A percentile compares a stretch with the other conserved stretches of the same genome.
Evolutionary conservation across 768 basidiomycete genomes (phyloP).

Genomic region (Atractiella rhizophila): DNA sequence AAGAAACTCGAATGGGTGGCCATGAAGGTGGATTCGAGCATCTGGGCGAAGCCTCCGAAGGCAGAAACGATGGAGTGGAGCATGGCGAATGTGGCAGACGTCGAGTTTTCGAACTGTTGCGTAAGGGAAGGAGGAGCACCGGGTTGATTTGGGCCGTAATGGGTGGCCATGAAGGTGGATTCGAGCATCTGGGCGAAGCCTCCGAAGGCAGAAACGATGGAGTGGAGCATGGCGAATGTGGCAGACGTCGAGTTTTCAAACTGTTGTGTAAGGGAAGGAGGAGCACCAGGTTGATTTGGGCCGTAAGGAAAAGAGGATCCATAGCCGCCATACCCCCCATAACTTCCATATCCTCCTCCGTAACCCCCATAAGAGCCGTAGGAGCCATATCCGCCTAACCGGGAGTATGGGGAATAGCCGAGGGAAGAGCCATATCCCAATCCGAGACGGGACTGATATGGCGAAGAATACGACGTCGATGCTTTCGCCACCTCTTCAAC

Average conservation of each 20-base stretch:
- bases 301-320: slow-evolving; percentile 1
- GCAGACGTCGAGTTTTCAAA: slow-evolving; percentile 72
- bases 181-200: slow-evolving; percentile 95
- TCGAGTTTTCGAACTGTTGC: slow-evolving; percentile 65
- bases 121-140: slow-evolving; percentile 37
- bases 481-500: background rate
- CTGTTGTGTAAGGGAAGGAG: slow-evolving; percentile 39
- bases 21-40: slow-evolving; percentile 94
- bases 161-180: slow-evolving; percentile 37
- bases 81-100: slow-evolving; percentile 73
- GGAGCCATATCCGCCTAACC: slow-evolving; percentile 25
- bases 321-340: slow-evolving; percentile 3
- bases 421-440: slow-evolving; percentile 12
- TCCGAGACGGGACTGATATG: no score
- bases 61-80: slow-evolving; percentile 88
- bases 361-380: slow-evolving; percentile 3
- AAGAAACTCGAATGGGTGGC: slow-evolving; percentile 28
- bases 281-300: slow-evolving; percentile 15
- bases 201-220: slow-evolving; percentile 79
- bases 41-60: slow-evolving; percentile 79
- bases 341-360: slow-evolving; percentile 5
- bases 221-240: slow-evolving; percentile 78
- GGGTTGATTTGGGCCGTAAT: slow-evolving; percentile 11
- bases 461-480: background rate
- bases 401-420: slow-evolving; percentile 26